Percentiles rank a stretch among this genome's conserved stretches.
Conservation (phyloP, 2,329 filamentous ascomycete species). For the Teratosphaeria gauchensis region DNA sequence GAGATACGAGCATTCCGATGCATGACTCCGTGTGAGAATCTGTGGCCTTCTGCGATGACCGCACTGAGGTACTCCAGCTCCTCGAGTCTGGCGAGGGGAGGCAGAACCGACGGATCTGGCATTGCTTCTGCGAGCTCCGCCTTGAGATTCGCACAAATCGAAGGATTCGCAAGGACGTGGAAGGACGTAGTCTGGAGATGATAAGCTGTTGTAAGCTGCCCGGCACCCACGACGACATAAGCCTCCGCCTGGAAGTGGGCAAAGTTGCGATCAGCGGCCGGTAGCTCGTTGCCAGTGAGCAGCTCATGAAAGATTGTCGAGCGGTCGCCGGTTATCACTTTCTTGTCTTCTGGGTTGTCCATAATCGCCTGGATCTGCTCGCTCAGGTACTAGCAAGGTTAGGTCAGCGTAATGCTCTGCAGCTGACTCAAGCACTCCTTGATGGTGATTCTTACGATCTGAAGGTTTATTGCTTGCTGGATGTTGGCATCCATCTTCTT, state of each 20-base stretch:
- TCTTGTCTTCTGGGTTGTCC: neutral
- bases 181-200: slow-evolving; percentile 33
- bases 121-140: slow-evolving; percentile 24
- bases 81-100: slow-evolving; percentile 4
- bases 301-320: slow-evolving; percentile 4
- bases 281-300: neutral
- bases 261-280: slow-evolving; percentile 25
- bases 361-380: slow-evolving; percentile 1
- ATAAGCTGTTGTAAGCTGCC: slow-evolving; percentile 35
- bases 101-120: neutral
- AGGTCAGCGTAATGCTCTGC: no score
- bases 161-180: slow-evolving; percentile 29
- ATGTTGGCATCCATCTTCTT: slow-evolving; percentile 1
- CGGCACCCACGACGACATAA: slow-evolving; percentile 37
- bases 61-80: slow-evolving; percentile 13
- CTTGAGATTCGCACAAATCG: slow-evolving; percentile 26
- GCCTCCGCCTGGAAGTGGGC: slow-evolving; percentile 32
- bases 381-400: neutral
- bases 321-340: neutral
- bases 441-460: slow-evolving; percentile 1
- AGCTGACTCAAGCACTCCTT: neutral
- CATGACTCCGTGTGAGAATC: slow-evolving; percentile 14
- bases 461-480: neutral
- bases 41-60: slow-evolving; percentile 14
- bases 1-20: slow-evolving; percentile 14